A percentile compares a stretch with the other conserved stretches of the same genome.
Evolutionary conservation across 495 filamentous ascomycete species (phyloP).

Genomic region (Penicillium egyptiacum): DNA sequence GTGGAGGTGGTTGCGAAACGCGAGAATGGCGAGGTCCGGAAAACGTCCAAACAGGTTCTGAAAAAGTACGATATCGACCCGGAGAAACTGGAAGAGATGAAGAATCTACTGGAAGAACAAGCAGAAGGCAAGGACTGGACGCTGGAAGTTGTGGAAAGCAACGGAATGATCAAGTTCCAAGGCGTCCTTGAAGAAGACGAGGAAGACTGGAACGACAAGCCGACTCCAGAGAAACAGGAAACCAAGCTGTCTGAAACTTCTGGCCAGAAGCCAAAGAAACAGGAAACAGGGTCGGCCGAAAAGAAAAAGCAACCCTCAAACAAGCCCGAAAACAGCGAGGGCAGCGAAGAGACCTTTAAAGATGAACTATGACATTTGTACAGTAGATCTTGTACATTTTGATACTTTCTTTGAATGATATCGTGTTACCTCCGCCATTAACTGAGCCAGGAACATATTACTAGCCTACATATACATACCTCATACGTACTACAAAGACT

Average conservation of each 20-base stretch:
- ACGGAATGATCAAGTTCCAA: conserved; percentile 52
- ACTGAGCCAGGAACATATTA: neutral
- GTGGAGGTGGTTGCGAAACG: conserved; percentile 55
- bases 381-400: conserved; percentile 12
- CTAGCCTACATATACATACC: neutral
- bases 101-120: conserved; percentile 51
- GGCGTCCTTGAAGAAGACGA: conserved; percentile 40
- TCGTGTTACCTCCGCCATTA: neutral
- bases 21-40: conserved; percentile 55
- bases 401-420: neutral
- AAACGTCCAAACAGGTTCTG: conserved; percentile 60
- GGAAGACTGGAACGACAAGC: conserved; percentile 27
- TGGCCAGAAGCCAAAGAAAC: neutral
- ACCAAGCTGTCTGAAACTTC: neutral
- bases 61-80: conserved; percentile 69
- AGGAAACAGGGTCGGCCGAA: conserved; percentile 8
- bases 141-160: conserved; percentile 45
- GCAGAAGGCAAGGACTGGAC: conserved; percentile 49
- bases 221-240: conserved; percentile 9
- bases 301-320: conserved; percentile 19
- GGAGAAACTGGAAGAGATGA: conserved; percentile 63
- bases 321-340: conserved; percentile 28
- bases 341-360: conserved; percentile 55
- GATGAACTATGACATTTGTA: conserved; percentile 51
- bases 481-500: neutral